phyloP scores from a whole-genome alignment of 2,329 filamentous ascomycete genomes.

The Cercospora beticola region DNA sequence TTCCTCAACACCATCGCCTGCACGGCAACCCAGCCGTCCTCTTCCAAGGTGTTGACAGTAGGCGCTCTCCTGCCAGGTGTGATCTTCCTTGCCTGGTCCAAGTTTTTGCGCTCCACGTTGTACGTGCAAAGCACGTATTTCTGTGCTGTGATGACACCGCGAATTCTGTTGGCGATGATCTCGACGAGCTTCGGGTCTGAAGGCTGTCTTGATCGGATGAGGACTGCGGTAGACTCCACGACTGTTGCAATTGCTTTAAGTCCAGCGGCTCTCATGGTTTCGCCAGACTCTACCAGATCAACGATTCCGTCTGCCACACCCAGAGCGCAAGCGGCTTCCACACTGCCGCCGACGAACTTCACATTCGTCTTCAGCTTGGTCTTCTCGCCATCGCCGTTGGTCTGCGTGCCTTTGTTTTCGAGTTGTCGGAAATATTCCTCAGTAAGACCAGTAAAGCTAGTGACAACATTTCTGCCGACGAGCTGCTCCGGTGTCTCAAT shows the following conservation, averaged over 20 bases:
- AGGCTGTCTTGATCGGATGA: slow-evolving; percentile 86
- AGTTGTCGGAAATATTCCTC: slow-evolving; percentile 79
- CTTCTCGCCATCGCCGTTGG: slow-evolving; percentile 42
- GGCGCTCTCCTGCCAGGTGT: slow-evolving; percentile 93
- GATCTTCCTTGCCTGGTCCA: slow-evolving; percentile 68
- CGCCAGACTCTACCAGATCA: slow-evolving; percentile 95
- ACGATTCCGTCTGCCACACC: slow-evolving; percentile 97
- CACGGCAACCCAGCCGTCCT: slow-evolving; percentile 90
- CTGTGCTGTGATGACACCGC: slow-evolving; percentile 92
- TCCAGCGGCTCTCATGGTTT: slow-evolving; percentile 96
- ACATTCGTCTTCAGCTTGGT: slow-evolving; percentile 79
- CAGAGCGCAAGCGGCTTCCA: slow-evolving; percentile 92
- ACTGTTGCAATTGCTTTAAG: slow-evolving; percentile 94
- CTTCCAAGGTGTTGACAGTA: slow-evolving; percentile 85
- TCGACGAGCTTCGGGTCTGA: slow-evolving; percentile 78
- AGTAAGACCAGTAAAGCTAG: slow-evolving; percentile 86
- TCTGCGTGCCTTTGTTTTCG: slow-evolving; percentile 54
- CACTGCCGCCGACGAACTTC: slow-evolving; percentile 91
- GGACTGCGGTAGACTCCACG: slow-evolving; percentile 78
- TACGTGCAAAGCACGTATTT: slow-evolving; percentile 94
- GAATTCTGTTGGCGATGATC: slow-evolving; percentile 81
- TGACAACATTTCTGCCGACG: slow-evolving; percentile 89
- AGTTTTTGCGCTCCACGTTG: slow-evolving; percentile 74
- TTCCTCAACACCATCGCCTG: slow-evolving; percentile 91
- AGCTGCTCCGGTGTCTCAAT: slow-evolving; percentile 71